Percentiles rank a stretch among this genome's conserved stretches.
These are phyloP conservation scores for Penicillium polonicum DNA, from an alignment of 2,329 filamentous ascomycete species.

Conservation along the genomic window DNA sequence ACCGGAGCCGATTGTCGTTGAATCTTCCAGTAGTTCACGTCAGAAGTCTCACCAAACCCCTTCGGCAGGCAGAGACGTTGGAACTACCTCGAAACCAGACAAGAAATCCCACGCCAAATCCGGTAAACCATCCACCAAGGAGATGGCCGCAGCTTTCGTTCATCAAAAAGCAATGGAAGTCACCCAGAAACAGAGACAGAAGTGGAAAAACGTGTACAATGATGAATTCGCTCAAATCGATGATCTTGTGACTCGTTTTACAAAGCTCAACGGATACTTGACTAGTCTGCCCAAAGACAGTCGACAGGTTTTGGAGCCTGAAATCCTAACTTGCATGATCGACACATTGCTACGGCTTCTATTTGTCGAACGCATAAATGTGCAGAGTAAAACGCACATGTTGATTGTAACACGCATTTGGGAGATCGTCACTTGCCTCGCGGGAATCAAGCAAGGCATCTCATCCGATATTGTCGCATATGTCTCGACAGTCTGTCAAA, in stretches of 20 bases:
- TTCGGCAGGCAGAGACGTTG: background rate
- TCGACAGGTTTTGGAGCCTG: conserved; percentile 43
- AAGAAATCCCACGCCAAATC: background rate
- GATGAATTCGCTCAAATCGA: conserved; percentile 1
- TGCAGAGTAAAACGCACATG: conserved; percentile 40
- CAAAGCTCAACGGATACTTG: conserved; percentile 52
- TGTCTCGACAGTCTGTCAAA: conserved; percentile 32
- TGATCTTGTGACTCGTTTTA: conserved; percentile 42
- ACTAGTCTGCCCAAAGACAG: conserved; percentile 38
- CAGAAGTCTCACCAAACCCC: background rate
- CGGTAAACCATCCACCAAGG: background rate
- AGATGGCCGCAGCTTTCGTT: conserved; percentile 3
- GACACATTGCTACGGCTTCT: conserved; percentile 22
- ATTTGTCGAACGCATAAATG: conserved; percentile 12
- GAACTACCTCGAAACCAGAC: background rate
- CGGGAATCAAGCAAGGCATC: conserved; percentile 35
- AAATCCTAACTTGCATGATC: conserved; percentile 41
- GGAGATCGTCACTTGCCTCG: conserved; percentile 5
- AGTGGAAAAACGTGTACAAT: conserved; percentile 6
- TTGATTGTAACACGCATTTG: conserved; percentile 33
- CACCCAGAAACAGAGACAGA: conserved; percentile 6
- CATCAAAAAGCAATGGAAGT: conserved; percentile 7
- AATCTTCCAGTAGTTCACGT: background rate
- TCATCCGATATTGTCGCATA: conserved; percentile 44
- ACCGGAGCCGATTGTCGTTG: conserved; percentile 9